Evolutionary conservation across 352 stramenopile species (phyloP), one percentile per base, ranked within the genome.

Genomic region (Phytophthora multivora): DNA sequence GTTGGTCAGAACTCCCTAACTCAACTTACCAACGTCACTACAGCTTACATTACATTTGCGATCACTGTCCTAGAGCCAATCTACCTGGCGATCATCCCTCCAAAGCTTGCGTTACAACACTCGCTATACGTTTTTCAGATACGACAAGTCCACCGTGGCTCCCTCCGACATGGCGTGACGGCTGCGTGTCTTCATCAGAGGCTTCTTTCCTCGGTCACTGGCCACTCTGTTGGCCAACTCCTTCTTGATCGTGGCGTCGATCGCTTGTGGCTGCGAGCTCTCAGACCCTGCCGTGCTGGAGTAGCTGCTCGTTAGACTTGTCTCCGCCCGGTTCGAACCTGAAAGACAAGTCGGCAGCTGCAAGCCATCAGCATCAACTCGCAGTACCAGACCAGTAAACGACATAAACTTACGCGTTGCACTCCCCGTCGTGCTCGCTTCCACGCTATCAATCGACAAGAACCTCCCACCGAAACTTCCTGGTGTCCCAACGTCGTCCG

Each of bases 201-300:
- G 11, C 19, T 51, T 54, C 21, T 4, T 52, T 4, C 31, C 43
- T 51, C 31, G 21, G 30, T 51, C 50, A 36, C 33, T 56, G 10
- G 7, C 18, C 15, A 46, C 28, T 13, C 46, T 58, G 6, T 13
- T 41, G 4, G 50, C 54, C 50, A 62, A 26, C 26, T 66, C 54
- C 35, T 60, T 56, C 25, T 43, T 58, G 15, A 73, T 56, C 5
- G 28, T 35, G 9, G 69, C 65, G 31, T 67, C 59, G 12, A 66
- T 51, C 4, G 33, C 30, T 21, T 56, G 55, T 13, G 55, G 33
- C 45, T 63, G 40, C 10, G 66, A 68, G 26, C 53, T 62, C 26
- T 75, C 66, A 8, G 66, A 74, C 18, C 46, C 66, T 35, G 51
- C 47, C 21, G 66, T 74, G 41, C 66, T 74, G 19, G 60, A 71